A percentile compares a stretch with the other conserved stretches of the same genome.
Conservation (phyloP, 2,329 filamentous ascomycete genomes). For the Aspergillus uvarum region DNA sequence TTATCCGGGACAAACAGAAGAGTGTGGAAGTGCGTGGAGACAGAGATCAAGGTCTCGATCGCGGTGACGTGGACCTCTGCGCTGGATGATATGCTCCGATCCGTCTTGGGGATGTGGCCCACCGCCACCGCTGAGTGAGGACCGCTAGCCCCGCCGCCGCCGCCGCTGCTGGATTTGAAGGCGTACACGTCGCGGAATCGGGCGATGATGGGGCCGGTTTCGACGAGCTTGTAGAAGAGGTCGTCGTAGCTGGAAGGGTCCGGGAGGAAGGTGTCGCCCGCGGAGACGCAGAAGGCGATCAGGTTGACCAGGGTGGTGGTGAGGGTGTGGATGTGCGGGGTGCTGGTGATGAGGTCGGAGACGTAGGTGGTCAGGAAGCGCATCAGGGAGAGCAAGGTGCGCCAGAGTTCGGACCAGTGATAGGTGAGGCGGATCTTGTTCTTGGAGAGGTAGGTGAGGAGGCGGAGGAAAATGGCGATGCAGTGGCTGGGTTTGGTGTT, state of each 20-base stretch:
- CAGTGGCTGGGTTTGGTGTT: slow-evolving; percentile 53
- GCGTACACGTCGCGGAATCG: slow-evolving; percentile 80
- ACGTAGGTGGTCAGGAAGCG: slow-evolving; percentile 88
- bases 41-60: slow-evolving; percentile 80
- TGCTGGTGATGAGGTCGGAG: slow-evolving; percentile 67
- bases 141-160: slow-evolving; percentile 14
- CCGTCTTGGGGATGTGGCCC: not conserved
- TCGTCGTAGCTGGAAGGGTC: slow-evolving; percentile 89
- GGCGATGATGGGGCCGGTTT: slow-evolving; percentile 76
- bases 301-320: slow-evolving; percentile 78
- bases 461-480: slow-evolving; percentile 76
- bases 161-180: slow-evolving; percentile 31
- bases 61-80: slow-evolving; percentile 56
- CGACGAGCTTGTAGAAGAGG: slow-evolving; percentile 96
- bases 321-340: slow-evolving; percentile 66
- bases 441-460: slow-evolving; percentile 80
- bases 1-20: slow-evolving; percentile 62
- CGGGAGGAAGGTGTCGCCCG: slow-evolving; percentile 87
- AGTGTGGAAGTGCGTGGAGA: slow-evolving; percentile 78
- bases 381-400: slow-evolving; percentile 80
- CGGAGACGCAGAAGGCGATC: slow-evolving; percentile 77
- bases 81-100: slow-evolving; percentile 12
- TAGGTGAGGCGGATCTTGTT: slow-evolving; percentile 79
- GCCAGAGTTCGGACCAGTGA: slow-evolving; percentile 96
- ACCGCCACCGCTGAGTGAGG: slow-evolving; percentile 11